These are phyloP conservation scores for Agapanthus africanus DNA, from an alignment of 106 monocot genomes.

Conservation along the genomic window DNA sequence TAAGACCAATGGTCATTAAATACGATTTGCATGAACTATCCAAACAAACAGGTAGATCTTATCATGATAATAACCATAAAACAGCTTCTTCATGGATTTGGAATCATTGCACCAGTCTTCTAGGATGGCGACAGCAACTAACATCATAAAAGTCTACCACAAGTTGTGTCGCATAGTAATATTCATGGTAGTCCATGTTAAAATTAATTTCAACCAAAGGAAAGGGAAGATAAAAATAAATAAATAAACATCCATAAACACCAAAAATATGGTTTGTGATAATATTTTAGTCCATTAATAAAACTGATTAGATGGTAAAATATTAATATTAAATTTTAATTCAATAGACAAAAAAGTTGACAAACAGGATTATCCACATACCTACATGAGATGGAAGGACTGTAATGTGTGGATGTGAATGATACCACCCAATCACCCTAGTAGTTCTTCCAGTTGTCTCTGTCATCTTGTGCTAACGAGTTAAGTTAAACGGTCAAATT, in stretches of 20 bases:
- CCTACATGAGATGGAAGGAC: slow-evolving; percentile 96
- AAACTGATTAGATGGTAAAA: neutral
- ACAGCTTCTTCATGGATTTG: neutral
- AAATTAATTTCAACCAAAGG: neutral
- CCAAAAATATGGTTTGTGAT: neutral
- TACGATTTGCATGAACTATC: no score
- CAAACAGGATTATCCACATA: no score
- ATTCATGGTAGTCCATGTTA: neutral
- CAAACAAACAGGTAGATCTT: neutral
- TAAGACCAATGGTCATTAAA: no score
- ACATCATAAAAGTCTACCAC: neutral
- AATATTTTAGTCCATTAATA: neutral
- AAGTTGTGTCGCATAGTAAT: no score
- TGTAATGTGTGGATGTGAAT: slow-evolving; percentile 97
- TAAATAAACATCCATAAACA: neutral
- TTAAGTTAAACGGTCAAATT: slow-evolving; percentile 37
- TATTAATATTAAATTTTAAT: neutral
- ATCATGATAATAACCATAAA: neutral
- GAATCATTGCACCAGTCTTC: neutral
- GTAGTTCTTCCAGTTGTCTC: slow-evolving; percentile 66
- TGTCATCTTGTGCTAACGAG: slow-evolving; percentile 64
- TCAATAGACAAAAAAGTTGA: neutral
- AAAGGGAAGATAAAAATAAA: neutral
- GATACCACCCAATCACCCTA: slow-evolving; percentile 98
- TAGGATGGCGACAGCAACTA: neutral